Percentiles rank a stretch among this genome's conserved stretches.
phyloP scores from a whole-genome alignment of 495 filamentous ascomycete species.

The Parathielavia hyrcaniae region DNA sequence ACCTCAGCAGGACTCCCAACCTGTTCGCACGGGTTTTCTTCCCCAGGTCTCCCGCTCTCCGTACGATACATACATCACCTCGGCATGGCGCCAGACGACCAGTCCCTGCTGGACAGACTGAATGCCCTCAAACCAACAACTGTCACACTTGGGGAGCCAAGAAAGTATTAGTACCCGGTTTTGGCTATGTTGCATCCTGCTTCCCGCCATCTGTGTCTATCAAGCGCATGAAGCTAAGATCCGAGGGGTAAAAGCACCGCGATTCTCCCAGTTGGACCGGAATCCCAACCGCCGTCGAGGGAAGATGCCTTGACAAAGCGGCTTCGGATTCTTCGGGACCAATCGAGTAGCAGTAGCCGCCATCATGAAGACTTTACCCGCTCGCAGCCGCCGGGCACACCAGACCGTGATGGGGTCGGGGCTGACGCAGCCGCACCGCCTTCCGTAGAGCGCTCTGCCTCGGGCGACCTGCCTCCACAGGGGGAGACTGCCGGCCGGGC shows the following conservation, averaged over 20 bases:
- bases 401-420: background rate
- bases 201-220: constrained; percentile 3
- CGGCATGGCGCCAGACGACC: constrained; percentile 60
- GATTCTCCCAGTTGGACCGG: background rate
- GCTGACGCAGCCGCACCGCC: constrained; percentile 7
- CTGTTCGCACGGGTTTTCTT: background rate
- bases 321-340: constrained; percentile 39
- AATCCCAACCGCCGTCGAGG: constrained; percentile 25
- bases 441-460: background rate
- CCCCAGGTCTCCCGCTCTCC: too few species aligned
- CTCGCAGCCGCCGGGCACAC: background rate
- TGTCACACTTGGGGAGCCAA: constrained; percentile 31
- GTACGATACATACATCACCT: too few species aligned
- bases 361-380: background rate
- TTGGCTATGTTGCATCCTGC: background rate
- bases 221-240: constrained; percentile 13
- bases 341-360: constrained; percentile 18
- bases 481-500: background rate
- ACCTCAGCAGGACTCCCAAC: too few species aligned
- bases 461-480: background rate
- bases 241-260: constrained; percentile 15
- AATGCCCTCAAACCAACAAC: constrained; percentile 58
- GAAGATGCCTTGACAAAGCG: constrained; percentile 42
- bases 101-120: constrained; percentile 77
- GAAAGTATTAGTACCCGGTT: constrained; percentile 29